These are phyloP conservation scores for Hypoxylon rubiginosum DNA, from an alignment of 2,329 filamentous ascomycete genomes.

Conservation along the genomic window DNA sequence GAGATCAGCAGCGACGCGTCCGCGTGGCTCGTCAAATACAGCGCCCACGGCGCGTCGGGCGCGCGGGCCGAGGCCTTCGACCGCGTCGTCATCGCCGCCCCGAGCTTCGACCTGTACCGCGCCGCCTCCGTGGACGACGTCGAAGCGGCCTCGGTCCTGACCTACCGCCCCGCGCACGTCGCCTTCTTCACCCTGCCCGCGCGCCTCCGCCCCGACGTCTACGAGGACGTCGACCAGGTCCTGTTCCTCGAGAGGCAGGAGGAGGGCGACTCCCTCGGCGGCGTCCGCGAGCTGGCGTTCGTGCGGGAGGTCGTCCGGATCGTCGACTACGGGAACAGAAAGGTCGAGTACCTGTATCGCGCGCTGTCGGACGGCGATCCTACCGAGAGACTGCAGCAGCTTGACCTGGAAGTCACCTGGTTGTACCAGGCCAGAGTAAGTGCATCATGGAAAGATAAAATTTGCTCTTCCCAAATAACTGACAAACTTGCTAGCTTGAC, in stretches of 20 bases:
- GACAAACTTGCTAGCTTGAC: slow-evolving; percentile 39
- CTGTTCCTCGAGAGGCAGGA: slow-evolving; percentile 26
- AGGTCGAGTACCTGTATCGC: slow-evolving; percentile 41
- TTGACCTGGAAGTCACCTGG: slow-evolving; percentile 37
- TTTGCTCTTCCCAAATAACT: neutral
- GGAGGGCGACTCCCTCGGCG: slow-evolving; percentile 8
- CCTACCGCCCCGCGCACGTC: slow-evolving; percentile 28
- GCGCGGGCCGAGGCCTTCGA: slow-evolving; percentile 34
- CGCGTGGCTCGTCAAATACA: slow-evolving; percentile 36
- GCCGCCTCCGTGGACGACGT: slow-evolving; percentile 26
- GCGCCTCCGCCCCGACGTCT: slow-evolving; percentile 19
- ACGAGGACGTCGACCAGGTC: slow-evolving; percentile 24
- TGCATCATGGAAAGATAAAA: neutral
- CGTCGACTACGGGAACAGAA: slow-evolving; percentile 2
- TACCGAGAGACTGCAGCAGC: slow-evolving; percentile 15
- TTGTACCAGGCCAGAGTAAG: slow-evolving; percentile 35
- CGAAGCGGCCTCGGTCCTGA: slow-evolving; percentile 31
- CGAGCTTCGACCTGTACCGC: slow-evolving; percentile 28
- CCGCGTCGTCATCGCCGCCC: slow-evolving; percentile 39
- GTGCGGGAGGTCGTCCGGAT: slow-evolving; percentile 28
- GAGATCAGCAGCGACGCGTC: slow-evolving; percentile 22
- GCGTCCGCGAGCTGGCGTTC: slow-evolving; percentile 32
- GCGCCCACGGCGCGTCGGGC: neutral
- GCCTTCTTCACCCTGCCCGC: slow-evolving; percentile 35
- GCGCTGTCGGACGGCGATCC: slow-evolving; percentile 30